These are phyloP conservation scores for Nitzschia sp. DNA, from an alignment of 108 stramenopile genomes.

Conservation along the genomic window DNA sequence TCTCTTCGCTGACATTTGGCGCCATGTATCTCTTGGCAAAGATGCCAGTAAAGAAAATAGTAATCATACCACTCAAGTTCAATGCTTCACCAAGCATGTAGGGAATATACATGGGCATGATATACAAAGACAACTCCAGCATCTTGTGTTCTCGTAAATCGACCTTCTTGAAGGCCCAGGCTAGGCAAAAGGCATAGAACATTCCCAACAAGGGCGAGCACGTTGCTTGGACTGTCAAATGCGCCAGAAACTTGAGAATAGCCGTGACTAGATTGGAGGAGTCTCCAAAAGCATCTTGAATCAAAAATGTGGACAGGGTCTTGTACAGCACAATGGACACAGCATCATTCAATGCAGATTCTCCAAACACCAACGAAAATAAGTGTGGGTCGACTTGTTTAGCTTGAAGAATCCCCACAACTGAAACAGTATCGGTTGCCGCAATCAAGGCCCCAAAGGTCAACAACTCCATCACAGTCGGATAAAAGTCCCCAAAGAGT, in stretches of 20 bases:
- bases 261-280: not conserved
- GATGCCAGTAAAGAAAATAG: constrained; percentile 87
- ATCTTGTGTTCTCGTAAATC: constrained; percentile 38
- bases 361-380: constrained; percentile 85
- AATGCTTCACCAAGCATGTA: constrained; percentile 64
- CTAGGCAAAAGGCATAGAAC: constrained; percentile 43
- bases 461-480: constrained; percentile 58
- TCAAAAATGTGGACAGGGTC: constrained; percentile 34
- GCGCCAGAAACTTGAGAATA: not conserved
- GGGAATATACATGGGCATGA: constrained; percentile 69
- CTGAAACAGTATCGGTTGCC: constrained; percentile 83
- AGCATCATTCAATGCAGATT: constrained; percentile 86
- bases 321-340: constrained; percentile 81
- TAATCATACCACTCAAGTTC: constrained; percentile 78
- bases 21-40: constrained; percentile 53
- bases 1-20: constrained; percentile 53
- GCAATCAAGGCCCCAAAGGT: constrained; percentile 81
- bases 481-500: constrained; percentile 56
- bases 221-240: constrained; percentile 39
- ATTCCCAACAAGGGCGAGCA: constrained; percentile 64
- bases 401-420: constrained; percentile 65
- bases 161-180: constrained; percentile 58
- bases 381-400: constrained; percentile 76
- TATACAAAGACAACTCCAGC: constrained; percentile 62
- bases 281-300: constrained; percentile 19